Conservation (phyloP, 257 asterid genomes). For the Primulina huaijiensis region DNA sequence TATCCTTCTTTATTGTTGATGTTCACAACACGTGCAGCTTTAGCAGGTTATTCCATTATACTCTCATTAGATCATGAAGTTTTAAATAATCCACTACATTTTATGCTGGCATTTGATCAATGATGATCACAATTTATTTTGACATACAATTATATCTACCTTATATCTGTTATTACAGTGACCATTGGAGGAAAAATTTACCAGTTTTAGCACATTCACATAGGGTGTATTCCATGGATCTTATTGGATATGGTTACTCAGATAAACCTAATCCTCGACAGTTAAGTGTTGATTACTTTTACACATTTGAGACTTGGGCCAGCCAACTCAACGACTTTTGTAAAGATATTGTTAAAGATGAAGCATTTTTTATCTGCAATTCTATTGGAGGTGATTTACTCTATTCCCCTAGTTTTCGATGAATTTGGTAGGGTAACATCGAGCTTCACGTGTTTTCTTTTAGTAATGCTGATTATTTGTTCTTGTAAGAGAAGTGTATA, state of each 20-base stretch:
- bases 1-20: not conserved
- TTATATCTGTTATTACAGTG: slow-evolving; percentile 46
- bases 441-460: not conserved
- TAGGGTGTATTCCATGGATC: slow-evolving; percentile 89
- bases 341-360: slow-evolving; percentile 53
- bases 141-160: slow-evolving; percentile 1
- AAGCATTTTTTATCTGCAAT: slow-evolving; percentile 83
- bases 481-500: no score
- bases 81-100: not conserved
- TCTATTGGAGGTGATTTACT: slow-evolving; percentile 81
- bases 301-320: slow-evolving; percentile 96
- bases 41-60: not conserved
- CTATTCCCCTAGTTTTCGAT: slow-evolving; percentile 1
- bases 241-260: slow-evolving; percentile 93
- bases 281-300: slow-evolving; percentile 50
- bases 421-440: no score
- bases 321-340: slow-evolving; percentile 88
- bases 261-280: slow-evolving; percentile 86
- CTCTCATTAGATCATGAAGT: not conserved
- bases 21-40: not conserved
- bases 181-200: slow-evolving; percentile 94
- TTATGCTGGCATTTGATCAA: not conserved
- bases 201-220: slow-evolving; percentile 76
- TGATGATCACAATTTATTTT: not conserved
- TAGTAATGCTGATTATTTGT: no score